Evolutionary conservation across 2,329 filamentous ascomycete genomes (phyloP), one percentile per base, ranked within the genome.

Genomic region (Alternaria dauci): DNA sequence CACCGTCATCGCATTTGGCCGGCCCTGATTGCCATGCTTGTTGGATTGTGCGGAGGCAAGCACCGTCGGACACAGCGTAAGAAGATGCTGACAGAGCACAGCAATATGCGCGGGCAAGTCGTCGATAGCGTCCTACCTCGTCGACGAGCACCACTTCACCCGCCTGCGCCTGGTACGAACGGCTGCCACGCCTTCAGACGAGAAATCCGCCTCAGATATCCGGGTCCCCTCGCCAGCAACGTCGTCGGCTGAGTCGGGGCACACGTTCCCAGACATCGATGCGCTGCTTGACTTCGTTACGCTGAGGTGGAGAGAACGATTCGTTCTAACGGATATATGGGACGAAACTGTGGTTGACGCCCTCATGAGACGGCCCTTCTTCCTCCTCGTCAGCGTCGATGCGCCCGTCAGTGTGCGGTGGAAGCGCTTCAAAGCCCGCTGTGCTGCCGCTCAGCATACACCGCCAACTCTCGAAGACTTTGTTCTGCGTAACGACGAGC

Each of bases 51-150:
- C 64, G 76, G 76, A 76, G 75, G 75, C 66, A 73, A 72, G 68
- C 62, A 53, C 20, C 25, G 18, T 43, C 36, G 11, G 48, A 44
- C 12, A 47, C 14, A 25, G 26, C 9, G 25, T 34, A 20, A 20
- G 26, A 56, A n/a, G 42, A 41, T 18, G 32, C 69, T 75, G 47
- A 75, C 61, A 8, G 11, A 14, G 44, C 8, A 44, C 54, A 95
- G 94, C 92, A 73, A 94, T 97, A 72, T 98, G 94, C 82, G 89
- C 94, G 50, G 95, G 95, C 73, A 98, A 97, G 82, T 89, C 89
- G 76, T 92, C 93, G 9, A 92, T 98, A 66, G 93, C 93, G 59
- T 87, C 92, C 55, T 97, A 96, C 77, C 87, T 99, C 8, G 87
- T 94, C 66, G 87, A 93, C 65, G 87, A 94, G 66, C 91, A 97